phyloP scores from a whole-genome alignment of 2,329 filamentous ascomycete genomes.

The Stagonosporopsis tanaceti region DNA sequence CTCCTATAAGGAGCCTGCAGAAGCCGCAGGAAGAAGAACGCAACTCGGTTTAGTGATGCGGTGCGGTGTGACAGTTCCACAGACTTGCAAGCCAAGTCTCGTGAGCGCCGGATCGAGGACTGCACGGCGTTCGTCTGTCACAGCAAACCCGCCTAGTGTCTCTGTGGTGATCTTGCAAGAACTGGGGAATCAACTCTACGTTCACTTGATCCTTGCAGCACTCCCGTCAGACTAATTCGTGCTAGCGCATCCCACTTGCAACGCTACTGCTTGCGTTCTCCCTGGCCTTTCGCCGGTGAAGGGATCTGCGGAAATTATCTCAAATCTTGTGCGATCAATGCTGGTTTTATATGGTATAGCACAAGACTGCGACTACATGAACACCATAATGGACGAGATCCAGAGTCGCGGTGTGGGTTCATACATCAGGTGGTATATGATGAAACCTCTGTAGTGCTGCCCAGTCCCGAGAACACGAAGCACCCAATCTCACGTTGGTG shows the following conservation, averaged over 20 bases:
- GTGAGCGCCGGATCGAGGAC: not conserved
- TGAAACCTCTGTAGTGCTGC: no score
- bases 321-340: not conserved
- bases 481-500: not conserved
- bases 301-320: not conserved
- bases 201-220: not conserved
- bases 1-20: not conserved
- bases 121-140: not conserved
- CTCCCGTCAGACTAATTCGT: not conserved
- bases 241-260: not conserved
- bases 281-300: not conserved
- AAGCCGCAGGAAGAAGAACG: no score
- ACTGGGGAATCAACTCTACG: not conserved
- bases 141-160: no score
- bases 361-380: not conserved
- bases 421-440: not conserved
- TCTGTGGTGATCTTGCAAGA: not conserved
- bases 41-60: not conserved
- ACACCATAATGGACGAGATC: not conserved
- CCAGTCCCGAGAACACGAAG: not conserved
- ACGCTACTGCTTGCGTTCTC: not conserved
- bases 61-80: not conserved
- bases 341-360: not conserved
- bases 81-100: not conserved
- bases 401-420: no score